Percentiles rank a stretch among this genome's conserved stretches.
These are phyloP conservation scores for Cercis canadensis DNA, from an alignment of 306 rosid species.

Conservation along the genomic window DNA sequence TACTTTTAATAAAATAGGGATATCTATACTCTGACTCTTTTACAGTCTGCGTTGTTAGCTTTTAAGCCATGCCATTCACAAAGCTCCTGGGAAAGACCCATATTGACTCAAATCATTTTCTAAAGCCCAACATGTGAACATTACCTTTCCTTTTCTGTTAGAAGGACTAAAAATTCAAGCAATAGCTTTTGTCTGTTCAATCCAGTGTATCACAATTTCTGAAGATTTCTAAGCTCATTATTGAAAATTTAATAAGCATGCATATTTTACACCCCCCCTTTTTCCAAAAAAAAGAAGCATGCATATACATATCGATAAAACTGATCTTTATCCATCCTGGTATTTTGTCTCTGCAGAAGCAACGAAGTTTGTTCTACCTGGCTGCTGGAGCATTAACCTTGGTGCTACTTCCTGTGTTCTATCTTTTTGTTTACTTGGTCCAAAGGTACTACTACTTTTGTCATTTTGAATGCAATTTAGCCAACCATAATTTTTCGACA, in stretches of 20 bases:
- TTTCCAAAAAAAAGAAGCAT: too few relatives aligned
- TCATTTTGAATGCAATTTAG: slow-evolving; percentile 18
- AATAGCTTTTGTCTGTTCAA: slow-evolving; percentile 17
- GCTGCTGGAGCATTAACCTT: slow-evolving; percentile 76
- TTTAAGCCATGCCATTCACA: slow-evolving; percentile 28
- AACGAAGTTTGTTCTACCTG: slow-evolving; percentile 67
- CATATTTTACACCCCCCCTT: too few relatives aligned
- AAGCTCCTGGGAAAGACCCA: not conserved
- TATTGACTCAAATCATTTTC: slow-evolving; percentile 21
- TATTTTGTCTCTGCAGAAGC: slow-evolving; percentile 58
- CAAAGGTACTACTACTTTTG: slow-evolving; percentile 63
- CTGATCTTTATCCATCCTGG: slow-evolving; percentile 21
- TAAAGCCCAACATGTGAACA: slow-evolving; percentile 19
- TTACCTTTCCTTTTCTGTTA: slow-evolving; percentile 12
- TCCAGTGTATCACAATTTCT: slow-evolving; percentile 19
- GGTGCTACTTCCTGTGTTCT: slow-evolving; percentile 93
- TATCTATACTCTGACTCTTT: slow-evolving; percentile 24
- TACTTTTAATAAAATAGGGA: slow-evolving; percentile 9
- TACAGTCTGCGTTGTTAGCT: slow-evolving; percentile 30
- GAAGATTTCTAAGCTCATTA: slow-evolving; percentile 19
- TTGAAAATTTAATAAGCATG: slow-evolving; percentile 15
- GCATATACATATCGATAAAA: slow-evolving; percentile 15
- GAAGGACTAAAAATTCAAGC: slow-evolving; percentile 26
- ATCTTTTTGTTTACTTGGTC: slow-evolving; percentile 77
- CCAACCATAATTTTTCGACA: slow-evolving; percentile 7